Conservation (phyloP, 306 rosid genomes). For the Ormosia semicastrata region DNA sequence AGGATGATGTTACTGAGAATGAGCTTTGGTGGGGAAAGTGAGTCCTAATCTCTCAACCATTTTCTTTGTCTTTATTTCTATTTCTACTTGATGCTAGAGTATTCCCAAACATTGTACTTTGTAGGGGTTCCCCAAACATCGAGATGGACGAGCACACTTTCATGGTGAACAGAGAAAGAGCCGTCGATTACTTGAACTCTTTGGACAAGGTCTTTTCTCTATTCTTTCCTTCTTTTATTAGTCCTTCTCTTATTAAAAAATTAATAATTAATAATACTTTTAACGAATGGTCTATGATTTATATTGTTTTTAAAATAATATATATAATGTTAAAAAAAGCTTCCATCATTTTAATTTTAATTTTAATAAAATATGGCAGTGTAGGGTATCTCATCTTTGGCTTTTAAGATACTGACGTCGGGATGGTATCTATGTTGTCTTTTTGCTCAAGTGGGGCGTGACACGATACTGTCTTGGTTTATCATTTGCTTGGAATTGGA, state of each 20-base stretch:
- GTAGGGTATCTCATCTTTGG: constrained; percentile 9
- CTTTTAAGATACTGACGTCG: constrained; percentile 28
- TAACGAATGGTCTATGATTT: background rate
- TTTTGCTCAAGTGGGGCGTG: constrained; percentile 29
- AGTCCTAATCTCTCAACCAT: constrained; percentile 15
- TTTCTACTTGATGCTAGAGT: background rate
- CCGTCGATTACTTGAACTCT: constrained; percentile 89
- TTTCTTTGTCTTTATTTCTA: background rate
- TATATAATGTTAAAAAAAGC: no score
- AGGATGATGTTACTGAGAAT: constrained; percentile 56
- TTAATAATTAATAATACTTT: background rate
- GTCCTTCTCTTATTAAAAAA: background rate
- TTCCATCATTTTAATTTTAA: background rate
- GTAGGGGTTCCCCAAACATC: constrained; percentile 90
- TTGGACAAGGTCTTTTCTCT: constrained; percentile 68
- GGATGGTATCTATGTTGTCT: constrained; percentile 15
- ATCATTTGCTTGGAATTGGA: background rate
- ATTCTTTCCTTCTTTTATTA: background rate
- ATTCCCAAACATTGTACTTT: background rate
- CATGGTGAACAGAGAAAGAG: constrained; percentile 89
- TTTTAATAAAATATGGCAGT: background rate
- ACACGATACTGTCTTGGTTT: constrained; percentile 11
- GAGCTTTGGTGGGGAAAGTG: constrained; percentile 99
- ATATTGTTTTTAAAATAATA: no score
- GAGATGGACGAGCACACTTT: constrained; percentile 94